phyloP scores from a whole-genome alignment of 331 rosid species.

The Malus hybrid region DNA sequence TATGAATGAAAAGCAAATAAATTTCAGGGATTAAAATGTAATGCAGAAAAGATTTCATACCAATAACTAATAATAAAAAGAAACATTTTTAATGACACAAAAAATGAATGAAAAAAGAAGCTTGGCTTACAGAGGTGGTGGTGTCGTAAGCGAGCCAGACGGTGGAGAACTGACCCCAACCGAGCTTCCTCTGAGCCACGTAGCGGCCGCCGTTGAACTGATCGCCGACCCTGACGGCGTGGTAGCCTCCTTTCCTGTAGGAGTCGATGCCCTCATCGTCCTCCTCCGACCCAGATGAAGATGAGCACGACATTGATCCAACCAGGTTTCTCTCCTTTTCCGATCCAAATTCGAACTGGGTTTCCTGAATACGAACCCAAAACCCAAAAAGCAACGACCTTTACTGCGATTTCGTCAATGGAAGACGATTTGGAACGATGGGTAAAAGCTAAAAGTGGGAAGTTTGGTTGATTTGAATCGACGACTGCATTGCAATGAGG shows the following conservation, averaged over 20 bases:
- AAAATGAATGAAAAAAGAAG: background rate
- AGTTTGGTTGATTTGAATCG: constrained; percentile 1
- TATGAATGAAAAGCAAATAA: background rate
- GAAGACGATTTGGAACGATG: background rate
- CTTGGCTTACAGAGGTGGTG: constrained; percentile 48
- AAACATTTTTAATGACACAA: background rate
- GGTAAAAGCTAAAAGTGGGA: background rate
- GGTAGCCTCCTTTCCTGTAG: constrained; percentile 94
- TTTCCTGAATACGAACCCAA: background rate
- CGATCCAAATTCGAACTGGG: background rate
- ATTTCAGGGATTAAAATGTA: background rate
- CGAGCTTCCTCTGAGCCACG: constrained; percentile 87
- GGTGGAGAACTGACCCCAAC: constrained; percentile 98
- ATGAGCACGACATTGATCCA: constrained; percentile 72
- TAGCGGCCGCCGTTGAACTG: constrained; percentile 86
- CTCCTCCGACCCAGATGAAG: constrained; percentile 91
- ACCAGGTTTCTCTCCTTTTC: background rate
- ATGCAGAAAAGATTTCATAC: background rate
- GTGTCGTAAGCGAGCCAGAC: constrained; percentile 98
- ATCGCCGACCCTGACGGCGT: constrained; percentile 90
- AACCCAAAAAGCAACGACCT: background rate
- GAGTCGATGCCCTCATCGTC: constrained; percentile 92
- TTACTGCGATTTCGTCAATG: background rate
- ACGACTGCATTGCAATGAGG: background rate
- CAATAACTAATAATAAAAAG: background rate